Evolutionary conservation across 164 flowering plant species (phyloP).

Genomic region (Litsea cubeba): DNA sequence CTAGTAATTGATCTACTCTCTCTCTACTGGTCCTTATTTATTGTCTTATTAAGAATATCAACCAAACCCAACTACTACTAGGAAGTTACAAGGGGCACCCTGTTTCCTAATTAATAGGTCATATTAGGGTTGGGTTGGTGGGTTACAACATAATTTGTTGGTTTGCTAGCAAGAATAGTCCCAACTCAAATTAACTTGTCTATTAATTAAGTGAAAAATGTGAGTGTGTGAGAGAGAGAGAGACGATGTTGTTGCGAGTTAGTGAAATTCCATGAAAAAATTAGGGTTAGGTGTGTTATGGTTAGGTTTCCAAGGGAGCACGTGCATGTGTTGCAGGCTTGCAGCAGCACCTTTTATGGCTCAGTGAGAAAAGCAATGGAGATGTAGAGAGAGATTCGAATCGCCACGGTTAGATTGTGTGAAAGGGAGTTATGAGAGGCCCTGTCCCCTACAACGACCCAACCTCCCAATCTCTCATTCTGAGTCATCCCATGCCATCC

Average conservation of each 20-base stretch:
- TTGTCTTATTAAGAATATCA: background rate
- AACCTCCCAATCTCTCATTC: too few species aligned
- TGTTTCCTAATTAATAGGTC: background rate
- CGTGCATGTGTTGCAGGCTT: background rate
- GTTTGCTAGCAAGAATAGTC: background rate
- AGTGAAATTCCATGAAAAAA: background rate
- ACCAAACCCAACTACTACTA: background rate
- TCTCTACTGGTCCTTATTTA: too few species aligned
- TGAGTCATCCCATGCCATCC: too few species aligned
- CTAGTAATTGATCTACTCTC: too few species aligned
- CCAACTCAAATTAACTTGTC: background rate
- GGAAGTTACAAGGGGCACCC: background rate
- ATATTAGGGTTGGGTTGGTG: background rate
- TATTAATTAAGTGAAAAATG: background rate
- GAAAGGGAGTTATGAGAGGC: background rate
- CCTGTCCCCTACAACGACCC: too few species aligned
- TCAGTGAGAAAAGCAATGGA: background rate
- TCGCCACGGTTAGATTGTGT: background rate
- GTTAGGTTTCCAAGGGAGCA: background rate
- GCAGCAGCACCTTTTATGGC: background rate
- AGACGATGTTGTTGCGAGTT: too few species aligned
- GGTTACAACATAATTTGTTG: background rate
- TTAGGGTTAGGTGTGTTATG: background rate
- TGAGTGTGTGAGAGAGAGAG: too few species aligned
- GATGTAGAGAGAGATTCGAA: background rate